Evolutionary conservation across 2,329 filamentous ascomycete genomes (phyloP).

Genomic region (Fusarium sp.): DNA sequence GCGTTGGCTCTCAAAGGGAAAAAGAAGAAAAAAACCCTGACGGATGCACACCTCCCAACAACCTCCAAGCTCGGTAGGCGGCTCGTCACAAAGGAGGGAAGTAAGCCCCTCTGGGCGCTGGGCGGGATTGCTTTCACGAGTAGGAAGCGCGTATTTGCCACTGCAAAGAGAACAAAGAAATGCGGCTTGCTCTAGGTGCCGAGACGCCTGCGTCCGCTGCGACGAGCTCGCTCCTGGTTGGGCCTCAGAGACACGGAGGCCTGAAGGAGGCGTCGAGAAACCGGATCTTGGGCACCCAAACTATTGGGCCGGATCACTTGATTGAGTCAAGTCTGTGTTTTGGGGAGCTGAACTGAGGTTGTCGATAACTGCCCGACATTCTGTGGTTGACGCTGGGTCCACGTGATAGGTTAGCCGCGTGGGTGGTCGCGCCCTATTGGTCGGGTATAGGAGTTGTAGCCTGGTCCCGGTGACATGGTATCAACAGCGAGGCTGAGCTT

Average conservation of each 20-base stretch:
- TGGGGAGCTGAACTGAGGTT: slow-evolving; percentile 5
- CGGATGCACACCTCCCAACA: slow-evolving; percentile 14
- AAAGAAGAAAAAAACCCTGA: slow-evolving; percentile 24
- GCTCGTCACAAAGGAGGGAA: slow-evolving; percentile 22
- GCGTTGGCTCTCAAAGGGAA: slow-evolving; percentile 26
- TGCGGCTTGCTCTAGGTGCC: slow-evolving; percentile 33
- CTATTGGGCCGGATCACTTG: background rate
- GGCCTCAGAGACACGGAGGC: slow-evolving; percentile 9
- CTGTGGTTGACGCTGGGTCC: slow-evolving; percentile 13
- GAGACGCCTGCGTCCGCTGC: slow-evolving; percentile 19
- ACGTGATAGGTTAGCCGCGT: slow-evolving; percentile 31
- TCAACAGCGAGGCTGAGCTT: slow-evolving; percentile 41
- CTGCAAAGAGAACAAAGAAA: slow-evolving; percentile 43
- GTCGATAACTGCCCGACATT: slow-evolving; percentile 9
- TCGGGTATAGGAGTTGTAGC: slow-evolving; percentile 3
- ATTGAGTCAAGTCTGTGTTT: slow-evolving; percentile 2
- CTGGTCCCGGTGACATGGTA: slow-evolving; percentile 20
- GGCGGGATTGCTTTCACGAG: slow-evolving; percentile 23
- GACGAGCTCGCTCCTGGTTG: slow-evolving; percentile 22
- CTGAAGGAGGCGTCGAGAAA: slow-evolving; percentile 21
- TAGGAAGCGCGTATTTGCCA: slow-evolving; percentile 37
- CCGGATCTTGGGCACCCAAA: background rate
- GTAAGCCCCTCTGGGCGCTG: slow-evolving; percentile 9
- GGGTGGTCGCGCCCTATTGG: slow-evolving; percentile 28
- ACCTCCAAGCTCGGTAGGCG: slow-evolving; percentile 24